phyloP scores from a whole-genome alignment of 768 basidiomycete species.

The Omphalotus guepiniiformis region DNA sequence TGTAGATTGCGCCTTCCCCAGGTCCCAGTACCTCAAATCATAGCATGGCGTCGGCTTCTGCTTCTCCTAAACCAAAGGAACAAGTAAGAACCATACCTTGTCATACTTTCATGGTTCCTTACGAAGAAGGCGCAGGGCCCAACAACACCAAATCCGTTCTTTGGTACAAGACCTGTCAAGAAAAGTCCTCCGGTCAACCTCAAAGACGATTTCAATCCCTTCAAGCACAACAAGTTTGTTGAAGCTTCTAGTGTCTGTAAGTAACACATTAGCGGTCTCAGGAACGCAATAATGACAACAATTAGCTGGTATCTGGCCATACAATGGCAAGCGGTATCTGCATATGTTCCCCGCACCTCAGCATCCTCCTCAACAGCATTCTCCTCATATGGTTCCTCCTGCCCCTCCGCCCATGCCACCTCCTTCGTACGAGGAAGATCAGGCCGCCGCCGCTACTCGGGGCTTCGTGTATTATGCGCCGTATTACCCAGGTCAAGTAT shows the following conservation, averaged over 20 bases:
- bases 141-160: slow-evolving; percentile 79
- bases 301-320: slow-evolving; percentile 79
- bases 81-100: slow-evolving; percentile 30
- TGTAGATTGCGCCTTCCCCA: slow-evolving; percentile 45
- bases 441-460: slow-evolving; percentile 48
- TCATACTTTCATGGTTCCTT: not conserved
- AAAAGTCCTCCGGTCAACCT: slow-evolving; percentile 74
- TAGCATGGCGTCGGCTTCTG: slow-evolving; percentile 39
- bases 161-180: slow-evolving; percentile 74
- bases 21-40: slow-evolving; percentile 33
- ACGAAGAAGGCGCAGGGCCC: slow-evolving; percentile 26
- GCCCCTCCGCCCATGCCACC: slow-evolving; percentile 68
- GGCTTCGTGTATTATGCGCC: slow-evolving; percentile 77
- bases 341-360: slow-evolving; percentile 67
- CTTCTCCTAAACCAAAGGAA: slow-evolving; percentile 66
- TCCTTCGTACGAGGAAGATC: slow-evolving; percentile 77
- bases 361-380: slow-evolving; percentile 59
- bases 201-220: slow-evolving; percentile 97
- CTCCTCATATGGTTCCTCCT: slow-evolving; percentile 62
- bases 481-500: slow-evolving; percentile 70
- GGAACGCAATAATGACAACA: not conserved
- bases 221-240: slow-evolving; percentile 79
- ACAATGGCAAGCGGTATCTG: slow-evolving; percentile 82
- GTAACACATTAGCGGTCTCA: slow-evolving; percentile 25
- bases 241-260: slow-evolving; percentile 72